A percentile compares a stretch with the other conserved stretches of the same genome.
These are phyloP conservation scores for Balansia obtecta DNA, from an alignment of 2,329 filamentous ascomycete genomes.

Conservation along the genomic window DNA sequence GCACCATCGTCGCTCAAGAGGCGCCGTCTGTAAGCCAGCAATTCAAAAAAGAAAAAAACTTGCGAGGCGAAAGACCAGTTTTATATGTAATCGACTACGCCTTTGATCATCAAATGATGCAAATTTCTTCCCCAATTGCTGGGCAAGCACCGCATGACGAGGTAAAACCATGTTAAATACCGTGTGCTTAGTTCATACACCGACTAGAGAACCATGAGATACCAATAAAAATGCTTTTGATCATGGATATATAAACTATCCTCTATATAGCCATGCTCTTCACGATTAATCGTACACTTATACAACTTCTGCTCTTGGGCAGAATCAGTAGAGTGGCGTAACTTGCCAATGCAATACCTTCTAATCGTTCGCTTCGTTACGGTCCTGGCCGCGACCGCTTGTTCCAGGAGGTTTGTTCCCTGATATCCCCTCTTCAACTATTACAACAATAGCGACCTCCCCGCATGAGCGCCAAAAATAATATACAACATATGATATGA, in stretches of 20 bases:
- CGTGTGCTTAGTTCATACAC: too few species aligned
- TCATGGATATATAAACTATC: slow-evolving; percentile 5
- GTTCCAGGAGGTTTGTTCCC: neutral
- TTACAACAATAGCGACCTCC: slow-evolving; percentile 9
- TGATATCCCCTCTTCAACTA: slow-evolving; percentile 5
- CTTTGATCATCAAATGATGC: too few species aligned
- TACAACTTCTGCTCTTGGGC: slow-evolving; percentile 12
- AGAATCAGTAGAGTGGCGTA: slow-evolving; percentile 21
- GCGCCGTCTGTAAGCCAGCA: neutral
- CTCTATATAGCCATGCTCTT: slow-evolving; percentile 11
- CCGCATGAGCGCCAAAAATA: neutral
- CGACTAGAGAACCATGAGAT: too few species aligned
- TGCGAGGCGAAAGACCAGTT: neutral
- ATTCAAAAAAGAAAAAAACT: neutral
- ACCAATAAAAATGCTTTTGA: too few species aligned
- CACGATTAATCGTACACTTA: slow-evolving; percentile 18
- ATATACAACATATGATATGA: slow-evolving; percentile 4
- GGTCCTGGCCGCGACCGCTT: neutral
- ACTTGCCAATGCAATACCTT: slow-evolving; percentile 13
- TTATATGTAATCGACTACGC: neutral
- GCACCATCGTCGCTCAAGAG: neutral
- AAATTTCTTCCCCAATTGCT: too few species aligned
- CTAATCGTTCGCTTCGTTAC: slow-evolving; percentile 2
- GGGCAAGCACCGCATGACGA: too few species aligned
- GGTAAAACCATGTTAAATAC: too few species aligned